Conservation (phyloP, 1,284 basidiomycete species). For the Lignosus rhinocerotis region DNA sequence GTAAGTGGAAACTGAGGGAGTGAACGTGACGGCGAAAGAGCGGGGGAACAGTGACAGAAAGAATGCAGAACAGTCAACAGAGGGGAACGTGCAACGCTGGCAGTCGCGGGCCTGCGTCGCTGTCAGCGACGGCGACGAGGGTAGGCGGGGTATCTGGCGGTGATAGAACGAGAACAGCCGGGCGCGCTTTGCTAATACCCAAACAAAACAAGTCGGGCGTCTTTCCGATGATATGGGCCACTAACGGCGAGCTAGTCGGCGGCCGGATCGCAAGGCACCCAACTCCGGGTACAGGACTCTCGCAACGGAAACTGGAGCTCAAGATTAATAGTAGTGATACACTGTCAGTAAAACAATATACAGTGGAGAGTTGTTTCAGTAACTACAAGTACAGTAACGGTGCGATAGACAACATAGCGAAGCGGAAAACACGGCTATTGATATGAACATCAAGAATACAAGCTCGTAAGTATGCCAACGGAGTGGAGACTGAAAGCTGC, state of each 20-base stretch:
- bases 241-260: background rate
- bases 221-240: background rate
- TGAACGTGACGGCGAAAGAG: constrained; percentile 27
- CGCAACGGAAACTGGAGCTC: background rate
- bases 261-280: constrained; percentile 1
- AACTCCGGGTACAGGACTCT: background rate
- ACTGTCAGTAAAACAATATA: constrained; percentile 2
- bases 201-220: constrained; percentile 15
- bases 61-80: constrained; percentile 2
- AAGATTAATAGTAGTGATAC: background rate
- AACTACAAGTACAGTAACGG: constrained; percentile 1
- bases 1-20: constrained; percentile 23
- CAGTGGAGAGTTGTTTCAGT: background rate
- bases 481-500: background rate
- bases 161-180: constrained; percentile 13
- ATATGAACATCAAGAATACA: background rate
- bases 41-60: constrained; percentile 19
- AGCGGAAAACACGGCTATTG: background rate
- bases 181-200: background rate
- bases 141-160: constrained; percentile 19
- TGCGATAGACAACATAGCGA: background rate
- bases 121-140: constrained; percentile 18
- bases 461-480: background rate
- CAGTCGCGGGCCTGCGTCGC: constrained; percentile 22
- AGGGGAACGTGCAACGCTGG: constrained; percentile 13